These are phyloP conservation scores for Puya raimondii DNA, from an alignment of 176 grass and related monocot genomes.

Conservation along the genomic window DNA sequence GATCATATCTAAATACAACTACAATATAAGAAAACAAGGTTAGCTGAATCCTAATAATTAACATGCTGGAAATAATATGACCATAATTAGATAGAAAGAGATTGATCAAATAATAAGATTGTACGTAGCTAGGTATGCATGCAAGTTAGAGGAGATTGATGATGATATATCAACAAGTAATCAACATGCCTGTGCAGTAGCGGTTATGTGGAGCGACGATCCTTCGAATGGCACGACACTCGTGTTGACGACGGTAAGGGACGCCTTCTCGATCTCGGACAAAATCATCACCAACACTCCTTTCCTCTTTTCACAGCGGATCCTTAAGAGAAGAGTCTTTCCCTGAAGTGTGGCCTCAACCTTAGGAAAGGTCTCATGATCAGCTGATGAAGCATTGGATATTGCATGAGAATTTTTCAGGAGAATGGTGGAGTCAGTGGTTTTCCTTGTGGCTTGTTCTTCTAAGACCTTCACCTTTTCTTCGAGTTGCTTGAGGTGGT, in stretches of 20 bases:
- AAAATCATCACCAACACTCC: conserved; percentile 26
- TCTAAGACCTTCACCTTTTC: conserved; percentile 45
- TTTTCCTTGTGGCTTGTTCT: conserved; percentile 19
- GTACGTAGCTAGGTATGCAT: background rate
- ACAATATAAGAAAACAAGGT: too few relatives aligned
- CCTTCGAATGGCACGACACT: conserved; percentile 8
- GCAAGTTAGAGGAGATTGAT: background rate
- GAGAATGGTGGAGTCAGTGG: conserved; percentile 23
- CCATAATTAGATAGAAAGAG: too few relatives aligned
- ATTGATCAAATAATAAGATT: too few relatives aligned
- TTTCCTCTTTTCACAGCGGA: conserved; percentile 29
- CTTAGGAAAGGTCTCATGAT: background rate
- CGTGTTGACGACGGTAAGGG: conserved; percentile 19
- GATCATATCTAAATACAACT: too few relatives aligned
- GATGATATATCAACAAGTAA: background rate
- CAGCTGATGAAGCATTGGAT: background rate
- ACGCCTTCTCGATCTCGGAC: conserved; percentile 24
- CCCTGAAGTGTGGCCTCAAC: conserved; percentile 15
- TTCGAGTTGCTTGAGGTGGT: conserved; percentile 47
- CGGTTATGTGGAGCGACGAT: conserved; percentile 21
- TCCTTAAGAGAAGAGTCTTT: conserved; percentile 11
- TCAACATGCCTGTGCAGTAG: conserved; percentile 20
- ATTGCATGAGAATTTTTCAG: conserved; percentile 24
- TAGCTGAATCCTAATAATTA: too few relatives aligned
- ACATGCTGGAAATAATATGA: too few relatives aligned